phyloP scores from a whole-genome alignment of 805 yeast species.

The Saccharomycopsis sp. region DNA sequence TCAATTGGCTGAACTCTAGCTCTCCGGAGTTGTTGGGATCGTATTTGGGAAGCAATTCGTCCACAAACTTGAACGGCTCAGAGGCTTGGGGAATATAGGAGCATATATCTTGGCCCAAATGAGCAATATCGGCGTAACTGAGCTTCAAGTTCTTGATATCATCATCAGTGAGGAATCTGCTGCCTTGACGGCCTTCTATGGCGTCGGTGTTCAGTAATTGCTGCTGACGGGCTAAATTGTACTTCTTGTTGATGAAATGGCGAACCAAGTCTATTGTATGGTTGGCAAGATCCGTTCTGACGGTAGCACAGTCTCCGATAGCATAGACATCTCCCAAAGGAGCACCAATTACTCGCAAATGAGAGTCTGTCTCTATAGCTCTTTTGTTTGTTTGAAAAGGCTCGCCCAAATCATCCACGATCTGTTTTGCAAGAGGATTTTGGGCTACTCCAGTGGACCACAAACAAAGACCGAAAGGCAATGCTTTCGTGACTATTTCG shows the following conservation, averaged over 20 bases:
- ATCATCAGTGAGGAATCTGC: conserved; percentile 37
- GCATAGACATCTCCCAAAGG: conserved; percentile 64
- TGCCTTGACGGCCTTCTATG: conserved; percentile 14
- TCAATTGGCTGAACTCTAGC: conserved; percentile 46
- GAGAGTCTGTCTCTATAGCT: conserved; percentile 75
- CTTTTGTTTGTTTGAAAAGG: conserved; percentile 51
- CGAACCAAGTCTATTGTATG: conserved; percentile 47
- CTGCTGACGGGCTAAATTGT: conserved; percentile 28
- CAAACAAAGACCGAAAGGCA: conserved; percentile 62
- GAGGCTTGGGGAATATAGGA: conserved; percentile 50
- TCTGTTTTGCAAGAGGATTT: conserved; percentile 51
- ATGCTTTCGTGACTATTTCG: conserved; percentile 34
- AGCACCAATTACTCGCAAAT: conserved; percentile 61
- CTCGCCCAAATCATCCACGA: conserved; percentile 40
- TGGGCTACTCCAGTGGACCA: conserved; percentile 77
- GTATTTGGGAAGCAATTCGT: conserved; percentile 46
- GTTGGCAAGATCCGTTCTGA: conserved; percentile 51
- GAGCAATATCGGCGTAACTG: conserved; percentile 41
- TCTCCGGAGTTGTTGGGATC: conserved; percentile 43
- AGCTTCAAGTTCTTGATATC: conserved; percentile 45
- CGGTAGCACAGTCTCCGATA: conserved; percentile 66
- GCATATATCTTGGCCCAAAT: conserved; percentile 41
- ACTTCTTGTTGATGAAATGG: conserved; percentile 36
- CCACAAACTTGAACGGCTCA: conserved; percentile 46
- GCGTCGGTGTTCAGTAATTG: conserved; percentile 18